Evolutionary conservation across 1,139 yeast species (phyloP).

Genomic region (Arxiozyma bovina): DNA sequence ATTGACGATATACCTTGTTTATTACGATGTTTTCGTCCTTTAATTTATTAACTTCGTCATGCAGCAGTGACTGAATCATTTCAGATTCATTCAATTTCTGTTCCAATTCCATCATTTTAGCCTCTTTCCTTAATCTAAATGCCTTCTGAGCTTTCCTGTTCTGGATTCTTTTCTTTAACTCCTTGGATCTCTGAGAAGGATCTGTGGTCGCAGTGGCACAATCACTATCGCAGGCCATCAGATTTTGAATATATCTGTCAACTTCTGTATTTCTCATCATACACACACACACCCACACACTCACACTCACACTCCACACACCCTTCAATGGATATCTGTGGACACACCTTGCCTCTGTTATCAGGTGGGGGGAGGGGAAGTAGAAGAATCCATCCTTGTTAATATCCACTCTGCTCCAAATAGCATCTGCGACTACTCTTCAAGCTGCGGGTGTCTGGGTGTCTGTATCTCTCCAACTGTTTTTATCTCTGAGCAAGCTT

Average conservation of each 20-base stretch:
- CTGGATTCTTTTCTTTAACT: constrained; percentile 57
- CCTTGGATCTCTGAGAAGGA: not conserved
- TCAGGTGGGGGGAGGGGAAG: too few relatives aligned
- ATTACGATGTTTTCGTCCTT: constrained; percentile 37
- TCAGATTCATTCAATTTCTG: constrained; percentile 53
- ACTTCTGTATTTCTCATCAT: too few relatives aligned
- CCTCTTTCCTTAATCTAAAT: constrained; percentile 76
- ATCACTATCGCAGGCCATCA: not conserved
- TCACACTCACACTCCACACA: too few relatives aligned
- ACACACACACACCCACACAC: too few relatives aligned
- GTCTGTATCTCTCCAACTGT: too few relatives aligned
- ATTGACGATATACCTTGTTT: constrained; percentile 30
- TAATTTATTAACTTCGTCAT: constrained; percentile 43
- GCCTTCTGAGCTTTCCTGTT: constrained; percentile 89
- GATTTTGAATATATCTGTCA: not conserved
- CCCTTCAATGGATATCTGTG: too few relatives aligned
- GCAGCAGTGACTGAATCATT: constrained; percentile 43
- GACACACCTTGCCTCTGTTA: too few relatives aligned
- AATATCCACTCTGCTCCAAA: too few relatives aligned
- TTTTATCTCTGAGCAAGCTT: too few relatives aligned
- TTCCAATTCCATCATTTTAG: constrained; percentile 60
- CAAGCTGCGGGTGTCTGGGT: too few relatives aligned
- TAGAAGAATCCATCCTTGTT: too few relatives aligned
- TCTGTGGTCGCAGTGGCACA: not conserved
- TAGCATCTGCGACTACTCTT: too few relatives aligned